Evolutionary conservation across 768 basidiomycete genomes (phyloP).

Genomic region (Pulveroboletus sp.): DNA sequence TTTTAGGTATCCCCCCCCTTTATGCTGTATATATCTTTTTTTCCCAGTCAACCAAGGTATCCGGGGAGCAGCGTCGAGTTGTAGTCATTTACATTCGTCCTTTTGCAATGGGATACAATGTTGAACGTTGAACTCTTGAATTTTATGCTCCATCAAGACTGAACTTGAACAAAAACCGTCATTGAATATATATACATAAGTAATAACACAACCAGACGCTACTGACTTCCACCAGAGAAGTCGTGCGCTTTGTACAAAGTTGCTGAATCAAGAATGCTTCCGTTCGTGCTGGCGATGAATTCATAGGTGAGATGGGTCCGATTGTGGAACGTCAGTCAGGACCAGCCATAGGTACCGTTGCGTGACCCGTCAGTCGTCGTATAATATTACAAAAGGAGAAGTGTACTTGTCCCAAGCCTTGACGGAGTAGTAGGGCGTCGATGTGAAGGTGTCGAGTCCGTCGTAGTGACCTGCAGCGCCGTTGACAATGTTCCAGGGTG

Average conservation of each 20-base stretch:
- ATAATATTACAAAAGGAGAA: too few relatives aligned
- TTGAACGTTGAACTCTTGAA: background rate
- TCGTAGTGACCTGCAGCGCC: slow-evolving; percentile 28
- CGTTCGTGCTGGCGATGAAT: slow-evolving; percentile 29
- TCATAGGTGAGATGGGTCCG: slow-evolving; percentile 29
- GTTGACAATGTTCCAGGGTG: slow-evolving; percentile 28
- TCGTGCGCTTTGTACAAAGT: too few relatives aligned
- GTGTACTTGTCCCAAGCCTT: too few relatives aligned
- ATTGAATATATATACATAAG: too few relatives aligned
- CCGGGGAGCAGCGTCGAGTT: slow-evolving; percentile 5
- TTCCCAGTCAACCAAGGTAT: background rate
- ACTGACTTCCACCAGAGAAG: too few relatives aligned
- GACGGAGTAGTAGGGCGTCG: too few relatives aligned
- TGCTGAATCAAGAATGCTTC: slow-evolving; percentile 21
- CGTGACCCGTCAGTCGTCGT: too few relatives aligned
- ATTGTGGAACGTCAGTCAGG: slow-evolving; percentile 29
- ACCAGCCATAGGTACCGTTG: slow-evolving; percentile 30
- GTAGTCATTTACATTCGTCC: background rate
- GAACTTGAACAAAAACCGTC: too few relatives aligned
- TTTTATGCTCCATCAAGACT: too few relatives aligned
- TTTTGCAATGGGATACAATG: slow-evolving; percentile 3
- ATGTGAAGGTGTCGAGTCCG: too few relatives aligned
- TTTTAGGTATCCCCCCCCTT: slow-evolving; percentile 15
- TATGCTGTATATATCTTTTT: slow-evolving; percentile 26
- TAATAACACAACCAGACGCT: too few relatives aligned